Base-by-base conservation (phyloP, 192 early-diverging fungal genomes). In the Backusella circina region DNA sequence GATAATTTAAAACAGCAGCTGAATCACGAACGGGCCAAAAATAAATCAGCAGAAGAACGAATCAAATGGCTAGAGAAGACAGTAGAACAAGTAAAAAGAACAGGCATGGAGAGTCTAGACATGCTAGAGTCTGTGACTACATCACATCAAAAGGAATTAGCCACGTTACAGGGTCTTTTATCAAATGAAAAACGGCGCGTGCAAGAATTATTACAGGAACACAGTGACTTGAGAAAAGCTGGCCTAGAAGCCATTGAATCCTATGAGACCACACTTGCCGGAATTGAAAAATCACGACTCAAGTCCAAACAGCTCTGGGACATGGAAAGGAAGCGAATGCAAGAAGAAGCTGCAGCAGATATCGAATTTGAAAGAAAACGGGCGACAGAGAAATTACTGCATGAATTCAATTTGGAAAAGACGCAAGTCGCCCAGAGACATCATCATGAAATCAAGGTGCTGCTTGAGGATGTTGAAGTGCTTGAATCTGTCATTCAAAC, bases 221-320 rank as follows among this genome's bases (percentile, higher is more conserved):
- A 47, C 30, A 72, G 73, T 44, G 79, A 77, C 21, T 67, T 83
- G 64, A 68, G 76, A 71, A 77, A 77, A 38, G 79, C 75, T 32
- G 82, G 78, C 5, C 38, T 77, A 7, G 82, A 83, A 51, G 79
- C 82, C 6, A 80, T 83, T 39, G 82, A 80, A 36, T 80, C 76
- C 26, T 83, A 83, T 30, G 82, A 83, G 41, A 64, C 64, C n/a
- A 84, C 75, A 7, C 36, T 82, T 18, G 70, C 80, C 3, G 73
- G 76, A 26, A 38, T 81, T 10, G 76, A 84, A 39, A 73, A 74
- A 18, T 77, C 82, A 31, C 30, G 73, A 12, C 61, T 71, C 10
- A 77, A 80, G 8, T 76, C 69, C 57, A 30, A 67, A 13, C 76
- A 83, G 51, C 77, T 76, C 7, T 28, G 75, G 31, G 77, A 78